Conservation (phyloP, 345 rosid species). For the Lumnitzera racemosa region DNA sequence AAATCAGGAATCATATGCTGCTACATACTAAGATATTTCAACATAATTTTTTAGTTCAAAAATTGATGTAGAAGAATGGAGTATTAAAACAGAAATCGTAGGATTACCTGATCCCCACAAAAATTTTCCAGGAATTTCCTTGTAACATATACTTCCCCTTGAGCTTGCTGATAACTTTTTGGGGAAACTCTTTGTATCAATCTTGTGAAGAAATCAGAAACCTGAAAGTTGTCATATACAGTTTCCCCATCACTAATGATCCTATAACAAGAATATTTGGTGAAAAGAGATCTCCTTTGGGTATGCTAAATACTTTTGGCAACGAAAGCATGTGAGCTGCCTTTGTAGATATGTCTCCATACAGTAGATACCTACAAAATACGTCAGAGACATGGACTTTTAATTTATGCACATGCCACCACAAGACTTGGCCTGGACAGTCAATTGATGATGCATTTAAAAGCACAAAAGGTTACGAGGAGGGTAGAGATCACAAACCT, state of each 20-base stretch:
- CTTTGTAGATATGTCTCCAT: slow-evolving; percentile 81
- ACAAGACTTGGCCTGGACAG: background rate
- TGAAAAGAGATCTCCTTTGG: slow-evolving; percentile 1
- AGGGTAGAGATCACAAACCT: slow-evolving; percentile 39
- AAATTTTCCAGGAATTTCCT: slow-evolving; percentile 85
- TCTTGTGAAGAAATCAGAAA: slow-evolving; percentile 75
- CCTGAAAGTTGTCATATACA: slow-evolving; percentile 37
- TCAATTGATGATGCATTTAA: background rate
- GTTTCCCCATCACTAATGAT: slow-evolving; percentile 2
- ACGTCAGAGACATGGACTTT: background rate
- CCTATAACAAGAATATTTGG: background rate
- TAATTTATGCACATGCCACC: too few relatives aligned
- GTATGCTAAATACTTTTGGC: slow-evolving; percentile 51
- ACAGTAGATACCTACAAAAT: slow-evolving; percentile 67
- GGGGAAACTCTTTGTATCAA: slow-evolving; percentile 92
- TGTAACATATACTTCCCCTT: slow-evolving; percentile 81
- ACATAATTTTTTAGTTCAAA: too few relatives aligned
- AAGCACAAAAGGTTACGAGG: background rate
- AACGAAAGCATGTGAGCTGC: slow-evolving; percentile 82
- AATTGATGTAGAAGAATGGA: too few relatives aligned
- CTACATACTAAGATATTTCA: too few relatives aligned
- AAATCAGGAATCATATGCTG: too few relatives aligned
- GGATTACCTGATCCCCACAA: slow-evolving; percentile 84
- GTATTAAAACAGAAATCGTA: too few relatives aligned
- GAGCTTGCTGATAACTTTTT: slow-evolving; percentile 93